Evolutionary conservation across 139 green algal species (phyloP).

Genomic region (Mesostigma viride): DNA sequence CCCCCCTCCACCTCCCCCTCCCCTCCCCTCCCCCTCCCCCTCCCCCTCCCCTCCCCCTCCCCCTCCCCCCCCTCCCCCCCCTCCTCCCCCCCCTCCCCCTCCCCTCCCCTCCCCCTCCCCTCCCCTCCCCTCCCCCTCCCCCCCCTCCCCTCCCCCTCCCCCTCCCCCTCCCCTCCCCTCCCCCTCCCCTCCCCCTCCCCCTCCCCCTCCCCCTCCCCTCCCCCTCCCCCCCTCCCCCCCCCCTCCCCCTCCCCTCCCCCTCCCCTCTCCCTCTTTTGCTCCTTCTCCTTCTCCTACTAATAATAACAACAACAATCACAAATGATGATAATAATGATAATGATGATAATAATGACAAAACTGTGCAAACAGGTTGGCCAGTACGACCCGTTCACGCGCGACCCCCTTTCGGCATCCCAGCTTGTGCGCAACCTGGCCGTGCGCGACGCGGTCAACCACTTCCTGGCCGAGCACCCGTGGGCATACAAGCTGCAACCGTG

Average conservation of each 20-base stretch:
- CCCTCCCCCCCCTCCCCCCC: too few relatives aligned
- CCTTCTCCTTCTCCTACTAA: neutral
- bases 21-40: too few relatives aligned
- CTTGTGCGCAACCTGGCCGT: slow-evolving; percentile 48
- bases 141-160: neutral
- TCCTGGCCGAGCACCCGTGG: slow-evolving; percentile 66
- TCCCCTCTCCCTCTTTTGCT: neutral
- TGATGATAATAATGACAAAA: too few relatives aligned
- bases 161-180: neutral
- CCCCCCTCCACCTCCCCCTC: too few relatives aligned
- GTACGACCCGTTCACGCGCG: slow-evolving; percentile 58
- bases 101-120: neutral
- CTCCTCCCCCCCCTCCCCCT: neutral
- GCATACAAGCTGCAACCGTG: too few relatives aligned
- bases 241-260: neutral
- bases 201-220: neutral
- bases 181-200: neutral
- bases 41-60: too few relatives aligned
- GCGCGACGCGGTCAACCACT: slow-evolving; percentile 51
- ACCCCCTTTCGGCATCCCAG: slow-evolving; percentile 28
- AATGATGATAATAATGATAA: too few relatives aligned
- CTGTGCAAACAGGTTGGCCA: slow-evolving; percentile 50
- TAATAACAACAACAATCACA: too few relatives aligned
- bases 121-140: neutral
- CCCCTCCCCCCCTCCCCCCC: neutral